phyloP scores from a whole-genome alignment of 1,284 basidiomycete genomes.

The Apiotrichum brassicae region DNA sequence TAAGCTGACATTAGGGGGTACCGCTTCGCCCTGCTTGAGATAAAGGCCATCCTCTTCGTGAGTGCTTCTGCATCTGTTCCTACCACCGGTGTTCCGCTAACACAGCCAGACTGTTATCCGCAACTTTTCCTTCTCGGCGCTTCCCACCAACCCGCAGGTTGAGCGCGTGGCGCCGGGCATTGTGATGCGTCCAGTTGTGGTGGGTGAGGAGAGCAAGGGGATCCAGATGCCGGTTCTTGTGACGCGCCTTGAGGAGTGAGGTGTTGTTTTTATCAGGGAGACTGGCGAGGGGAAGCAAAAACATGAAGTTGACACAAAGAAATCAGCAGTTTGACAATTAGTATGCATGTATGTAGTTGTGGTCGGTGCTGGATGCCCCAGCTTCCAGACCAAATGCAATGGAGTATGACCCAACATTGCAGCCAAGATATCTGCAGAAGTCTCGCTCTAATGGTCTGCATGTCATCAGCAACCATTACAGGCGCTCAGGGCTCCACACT shows the following conservation, averaged over 20 bases:
- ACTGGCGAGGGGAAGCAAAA: background rate
- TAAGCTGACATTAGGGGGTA: slow-evolving; percentile 50
- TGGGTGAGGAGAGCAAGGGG: slow-evolving; percentile 10
- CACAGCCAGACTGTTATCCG: slow-evolving; percentile 17
- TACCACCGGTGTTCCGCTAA: background rate
- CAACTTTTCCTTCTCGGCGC: slow-evolving; percentile 17
- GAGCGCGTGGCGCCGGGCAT: slow-evolving; percentile 2
- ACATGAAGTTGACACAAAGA: no score
- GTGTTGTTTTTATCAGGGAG: no score
- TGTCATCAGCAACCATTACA: no score
- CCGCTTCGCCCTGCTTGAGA: slow-evolving; percentile 62
- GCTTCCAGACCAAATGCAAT: no score
- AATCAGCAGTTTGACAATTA: no score
- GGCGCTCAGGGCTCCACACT: no score
- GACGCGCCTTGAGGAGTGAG: background rate
- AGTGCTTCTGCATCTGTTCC: background rate
- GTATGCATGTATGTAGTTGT: no score
- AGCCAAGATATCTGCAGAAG: no score
- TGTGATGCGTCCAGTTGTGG: slow-evolving; percentile 8
- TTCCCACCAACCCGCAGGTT: slow-evolving; percentile 2
- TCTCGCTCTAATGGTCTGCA: no score
- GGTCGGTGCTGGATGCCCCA: no score
- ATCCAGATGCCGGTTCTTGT: slow-evolving; percentile 15
- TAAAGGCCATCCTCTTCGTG: slow-evolving; percentile 58
- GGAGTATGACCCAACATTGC: no score